Conservation (phyloP, 352 stramenopile species). For the Phytopythium mirpurense region DNA sequence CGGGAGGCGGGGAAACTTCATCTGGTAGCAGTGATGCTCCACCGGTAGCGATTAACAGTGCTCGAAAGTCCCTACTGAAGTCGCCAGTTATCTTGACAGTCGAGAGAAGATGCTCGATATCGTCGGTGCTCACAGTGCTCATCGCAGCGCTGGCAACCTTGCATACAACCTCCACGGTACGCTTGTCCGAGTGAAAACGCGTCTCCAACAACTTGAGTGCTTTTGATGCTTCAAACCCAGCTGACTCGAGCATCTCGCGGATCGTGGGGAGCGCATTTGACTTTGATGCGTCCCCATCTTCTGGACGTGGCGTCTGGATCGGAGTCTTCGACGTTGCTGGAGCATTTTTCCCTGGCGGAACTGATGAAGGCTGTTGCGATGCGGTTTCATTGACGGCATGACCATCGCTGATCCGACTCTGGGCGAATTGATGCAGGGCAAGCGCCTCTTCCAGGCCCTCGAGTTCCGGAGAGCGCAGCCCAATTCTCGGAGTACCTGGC, state of each 20-base stretch:
- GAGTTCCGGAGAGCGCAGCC: neutral
- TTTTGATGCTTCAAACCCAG: constrained; percentile 25
- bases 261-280: constrained; percentile 20
- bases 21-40: constrained; percentile 29
- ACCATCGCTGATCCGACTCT: neutral
- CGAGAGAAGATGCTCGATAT: constrained; percentile 22
- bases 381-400: constrained; percentile 6
- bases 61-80: constrained; percentile 35
- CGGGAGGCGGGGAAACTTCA: neutral
- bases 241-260: constrained; percentile 29
- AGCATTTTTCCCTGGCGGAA: neutral
- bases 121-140: constrained; percentile 3
- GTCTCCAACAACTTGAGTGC: constrained; percentile 22
- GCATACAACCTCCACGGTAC: constrained; percentile 23
- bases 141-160: constrained; percentile 28
- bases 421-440: neutral
- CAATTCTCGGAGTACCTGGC: neutral
- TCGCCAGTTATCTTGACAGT: constrained; percentile 40
- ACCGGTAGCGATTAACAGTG: constrained; percentile 19
- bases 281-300: constrained; percentile 7
- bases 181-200: constrained; percentile 15
- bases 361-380: constrained; percentile 16
- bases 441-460: neutral
- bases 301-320: constrained; percentile 3
- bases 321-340: neutral